These are phyloP conservation scores for Fusarium annulatum DNA, from an alignment of 2,329 filamentous ascomycete genomes.

Conservation along the genomic window DNA sequence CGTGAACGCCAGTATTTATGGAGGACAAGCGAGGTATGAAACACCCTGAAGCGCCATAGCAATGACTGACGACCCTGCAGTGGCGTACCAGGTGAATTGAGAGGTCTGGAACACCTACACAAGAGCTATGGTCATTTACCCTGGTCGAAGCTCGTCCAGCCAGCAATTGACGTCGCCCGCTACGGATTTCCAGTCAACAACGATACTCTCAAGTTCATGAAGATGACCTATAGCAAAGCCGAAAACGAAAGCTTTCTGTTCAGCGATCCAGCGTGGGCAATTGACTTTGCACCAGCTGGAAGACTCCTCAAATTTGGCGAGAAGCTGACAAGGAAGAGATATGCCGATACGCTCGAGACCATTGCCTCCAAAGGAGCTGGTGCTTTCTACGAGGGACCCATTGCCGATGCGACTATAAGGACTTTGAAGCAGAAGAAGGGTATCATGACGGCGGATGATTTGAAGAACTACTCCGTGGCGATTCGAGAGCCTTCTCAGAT, in stretches of 20 bases:
- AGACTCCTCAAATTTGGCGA: conserved; percentile 74
- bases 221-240: conserved; percentile 55
- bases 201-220: conserved; percentile 79
- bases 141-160: conserved; percentile 75
- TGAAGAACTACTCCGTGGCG: conserved; percentile 77
- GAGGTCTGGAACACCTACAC: conserved; percentile 80
- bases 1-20: conserved; percentile 69
- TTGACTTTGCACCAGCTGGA: conserved; percentile 86
- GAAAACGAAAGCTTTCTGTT: conserved; percentile 68
- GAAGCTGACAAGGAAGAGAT: conserved; percentile 78
- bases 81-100: conserved; percentile 76
- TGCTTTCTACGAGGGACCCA: conserved; percentile 76
- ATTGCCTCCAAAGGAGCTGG: conserved; percentile 74
- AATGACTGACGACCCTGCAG: conserved; percentile 44
- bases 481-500: conserved; percentile 71
- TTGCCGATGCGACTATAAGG: conserved; percentile 76
- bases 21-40: conserved; percentile 77
- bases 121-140: conserved; percentile 70
- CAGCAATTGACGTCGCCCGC: conserved; percentile 77
- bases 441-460: conserved; percentile 79
- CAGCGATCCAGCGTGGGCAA: conserved; percentile 78
- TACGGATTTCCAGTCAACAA: conserved; percentile 76
- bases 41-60: rapidly evolving
- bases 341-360: conserved; percentile 76
- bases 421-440: conserved; percentile 73